Base-by-base conservation (phyloP, 2,329 filamentous ascomycete species). In the Pseudofabraea citricarpa region DNA sequence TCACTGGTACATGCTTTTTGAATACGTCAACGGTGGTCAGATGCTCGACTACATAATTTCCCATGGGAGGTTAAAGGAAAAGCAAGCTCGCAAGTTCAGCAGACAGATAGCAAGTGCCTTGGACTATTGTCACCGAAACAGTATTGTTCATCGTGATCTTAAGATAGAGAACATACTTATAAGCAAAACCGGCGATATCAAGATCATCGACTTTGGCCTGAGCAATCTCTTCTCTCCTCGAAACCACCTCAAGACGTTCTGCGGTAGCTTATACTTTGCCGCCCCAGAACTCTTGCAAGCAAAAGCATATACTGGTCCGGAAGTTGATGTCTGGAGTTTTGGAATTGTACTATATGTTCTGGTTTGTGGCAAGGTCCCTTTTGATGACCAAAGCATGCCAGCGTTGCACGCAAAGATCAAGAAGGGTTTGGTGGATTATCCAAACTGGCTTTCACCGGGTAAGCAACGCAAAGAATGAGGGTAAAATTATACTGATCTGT, bases 41-140 rank as follows among this genome's bases (percentile, higher is more conserved):
- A 97, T 98, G 93, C 81, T 98, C 49, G 93, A 98, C 70, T 98
- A 97, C 68, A 98, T 98, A 64, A 98, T 98, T 62, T 96, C 90
- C 3, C 93, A 98, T 60, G 93, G 91, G 46, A 87, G 94, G 59
- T 73, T 98, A 51, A 97, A 97, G 73, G 93, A 98, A 70, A 97
- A 97, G 68, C 91, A 95, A 67, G 93, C 93, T 7, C 83, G 93
- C 58, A 97, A 97, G 64, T 98, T 98, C 64, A 94, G 89, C 53
- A 85, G 93, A 31, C 93, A 98, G 68, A 97, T 98, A 53, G 90
- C 91, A 24, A 96, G 91, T 61, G 90, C 93, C 23, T 74, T 98
- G 45, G 93, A 98, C 65, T 98, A 97, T 68, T 96, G 90, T 62
- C 93, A 98, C 65, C 82, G 90, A 49, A 97, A 98, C 71, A 96